Conservation (phyloP, 805 yeast genomes). For the Cyberlindnera saturnus region DNA sequence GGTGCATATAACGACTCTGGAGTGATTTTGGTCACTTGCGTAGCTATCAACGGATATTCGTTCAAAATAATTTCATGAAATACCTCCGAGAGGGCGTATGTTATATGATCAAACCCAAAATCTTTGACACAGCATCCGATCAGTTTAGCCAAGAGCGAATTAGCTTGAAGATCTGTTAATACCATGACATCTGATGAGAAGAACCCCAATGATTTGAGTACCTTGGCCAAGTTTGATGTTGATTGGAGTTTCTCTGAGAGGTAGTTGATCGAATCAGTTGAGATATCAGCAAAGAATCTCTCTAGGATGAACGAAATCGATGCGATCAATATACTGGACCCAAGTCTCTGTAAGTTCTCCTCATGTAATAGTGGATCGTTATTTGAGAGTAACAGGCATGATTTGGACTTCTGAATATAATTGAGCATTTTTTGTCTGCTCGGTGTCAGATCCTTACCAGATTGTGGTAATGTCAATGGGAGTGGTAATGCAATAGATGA, state of each 20-base stretch:
- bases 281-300: constrained; percentile 49
- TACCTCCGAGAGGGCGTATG: constrained; percentile 61
- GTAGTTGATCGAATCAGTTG: constrained; percentile 49
- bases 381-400: constrained; percentile 46
- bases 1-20: constrained; percentile 21
- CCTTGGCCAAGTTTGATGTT: constrained; percentile 27
- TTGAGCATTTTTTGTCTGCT: constrained; percentile 33
- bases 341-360: constrained; percentile 50
- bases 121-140: constrained; percentile 71
- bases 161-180: constrained; percentile 45
- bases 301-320: constrained; percentile 60
- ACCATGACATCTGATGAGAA: constrained; percentile 19
- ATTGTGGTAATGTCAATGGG: not conserved
- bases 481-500: not conserved
- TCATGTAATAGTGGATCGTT: constrained; percentile 21
- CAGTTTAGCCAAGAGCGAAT: constrained; percentile 48
- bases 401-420: constrained; percentile 54
- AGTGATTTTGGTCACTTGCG: constrained; percentile 25
- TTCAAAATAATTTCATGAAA: constrained; percentile 52
- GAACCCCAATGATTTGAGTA: constrained; percentile 36
- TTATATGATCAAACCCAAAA: constrained; percentile 70
- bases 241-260: constrained; percentile 39
- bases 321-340: constrained; percentile 48
- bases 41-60: constrained; percentile 63
- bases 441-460: constrained; percentile 19